Conservation (phyloP, 305 asterid genomes). For the Fraxinus baroniana region DNA sequence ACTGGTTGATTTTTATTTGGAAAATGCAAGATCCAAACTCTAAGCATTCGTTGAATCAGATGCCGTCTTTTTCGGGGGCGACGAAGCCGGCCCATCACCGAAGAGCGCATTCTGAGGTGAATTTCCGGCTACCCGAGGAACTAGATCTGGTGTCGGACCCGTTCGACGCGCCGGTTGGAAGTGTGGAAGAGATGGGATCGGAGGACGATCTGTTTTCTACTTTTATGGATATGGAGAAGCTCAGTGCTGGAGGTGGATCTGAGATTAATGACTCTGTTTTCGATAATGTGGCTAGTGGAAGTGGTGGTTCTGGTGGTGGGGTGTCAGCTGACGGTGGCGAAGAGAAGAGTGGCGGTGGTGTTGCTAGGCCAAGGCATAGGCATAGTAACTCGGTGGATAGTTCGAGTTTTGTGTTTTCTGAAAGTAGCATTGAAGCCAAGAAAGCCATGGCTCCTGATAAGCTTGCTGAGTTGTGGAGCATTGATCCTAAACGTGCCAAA, state of each 20-base stretch:
- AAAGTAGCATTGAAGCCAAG: constrained; percentile 72
- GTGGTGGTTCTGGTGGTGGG: constrained; percentile 14
- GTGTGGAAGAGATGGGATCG: constrained; percentile 79
- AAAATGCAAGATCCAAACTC: constrained; percentile 47
- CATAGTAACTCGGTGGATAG: constrained; percentile 76
- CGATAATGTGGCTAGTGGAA: constrained; percentile 43
- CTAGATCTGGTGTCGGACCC: constrained; percentile 74
- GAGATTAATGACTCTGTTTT: constrained; percentile 29
- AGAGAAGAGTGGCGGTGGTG: constrained; percentile 27
- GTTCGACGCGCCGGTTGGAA: constrained; percentile 52
- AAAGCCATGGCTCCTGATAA: constrained; percentile 93
- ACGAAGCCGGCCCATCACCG: constrained; percentile 70
- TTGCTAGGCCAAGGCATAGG: constrained; percentile 56
- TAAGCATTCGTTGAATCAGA: constrained; percentile 18
- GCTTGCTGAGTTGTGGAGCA: constrained; percentile 82
- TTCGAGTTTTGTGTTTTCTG: constrained; percentile 53
- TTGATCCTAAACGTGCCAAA: constrained; percentile 92
- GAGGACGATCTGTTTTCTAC: constrained; percentile 86
- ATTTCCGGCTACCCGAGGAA: constrained; percentile 77
- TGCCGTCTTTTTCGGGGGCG: constrained; percentile 35
- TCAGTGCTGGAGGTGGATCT: constrained; percentile 36
- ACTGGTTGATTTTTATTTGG: not conserved
- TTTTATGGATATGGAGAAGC: constrained; percentile 82
- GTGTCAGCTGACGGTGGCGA: constrained; percentile 8
- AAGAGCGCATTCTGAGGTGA: constrained; percentile 83